Percentiles rank a stretch among this genome's conserved stretches.
These are phyloP conservation scores for Monotropa hypopitys DNA, from an alignment of 179 eudicot genomes.

Conservation along the genomic window DNA sequence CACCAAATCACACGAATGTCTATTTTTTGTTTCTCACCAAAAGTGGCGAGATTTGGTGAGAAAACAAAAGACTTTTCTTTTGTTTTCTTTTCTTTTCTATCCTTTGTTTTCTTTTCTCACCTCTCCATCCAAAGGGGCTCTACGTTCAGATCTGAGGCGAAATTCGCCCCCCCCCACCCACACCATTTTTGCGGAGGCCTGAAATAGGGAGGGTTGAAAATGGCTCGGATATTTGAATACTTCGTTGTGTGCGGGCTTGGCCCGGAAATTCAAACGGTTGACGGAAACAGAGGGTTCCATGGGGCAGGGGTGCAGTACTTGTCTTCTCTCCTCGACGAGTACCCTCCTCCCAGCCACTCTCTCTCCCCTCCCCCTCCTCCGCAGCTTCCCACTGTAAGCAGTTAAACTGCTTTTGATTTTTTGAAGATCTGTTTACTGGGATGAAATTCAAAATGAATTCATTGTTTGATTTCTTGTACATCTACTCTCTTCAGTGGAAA, in stretches of 20 bases:
- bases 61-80: too few relatives aligned
- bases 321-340: slow-evolving; percentile 72
- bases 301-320: slow-evolving; percentile 50
- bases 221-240: slow-evolving; percentile 76
- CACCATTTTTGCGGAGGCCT: not conserved
- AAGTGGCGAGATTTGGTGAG: too few relatives aligned
- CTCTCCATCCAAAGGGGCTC: too few relatives aligned
- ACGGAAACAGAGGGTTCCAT: slow-evolving; percentile 58
- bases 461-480: not conserved
- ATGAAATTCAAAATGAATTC: not conserved
- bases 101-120: too few relatives aligned
- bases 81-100: too few relatives aligned
- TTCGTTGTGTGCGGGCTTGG: slow-evolving; percentile 93
- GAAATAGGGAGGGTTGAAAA: slow-evolving; percentile 9
- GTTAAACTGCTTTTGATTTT: not conserved
- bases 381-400: slow-evolving; percentile 69
- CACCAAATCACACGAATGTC: too few relatives aligned
- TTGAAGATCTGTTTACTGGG: not conserved
- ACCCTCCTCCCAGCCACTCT: slow-evolving; percentile 55
- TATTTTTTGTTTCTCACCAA: too few relatives aligned
- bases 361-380: slow-evolving; percentile 88
- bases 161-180: too few relatives aligned
- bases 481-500: not conserved
- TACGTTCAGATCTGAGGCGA: too few relatives aligned
- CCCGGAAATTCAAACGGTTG: slow-evolving; percentile 76